phyloP scores from a whole-genome alignment of 495 filamentous ascomycete genomes.

The Talaromyces liani region DNA sequence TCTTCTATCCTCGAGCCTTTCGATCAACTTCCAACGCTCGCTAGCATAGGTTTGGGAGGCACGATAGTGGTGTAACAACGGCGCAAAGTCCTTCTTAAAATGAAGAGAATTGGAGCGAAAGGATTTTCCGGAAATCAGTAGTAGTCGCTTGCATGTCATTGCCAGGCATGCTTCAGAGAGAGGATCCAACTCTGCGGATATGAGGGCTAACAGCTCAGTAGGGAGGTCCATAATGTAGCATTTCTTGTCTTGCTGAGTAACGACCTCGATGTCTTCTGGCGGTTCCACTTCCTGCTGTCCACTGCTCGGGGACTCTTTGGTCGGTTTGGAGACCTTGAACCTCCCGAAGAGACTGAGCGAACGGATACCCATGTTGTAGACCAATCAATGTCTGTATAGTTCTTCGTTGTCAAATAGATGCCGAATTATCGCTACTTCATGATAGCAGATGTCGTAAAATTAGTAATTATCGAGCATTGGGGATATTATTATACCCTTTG shows the following conservation, averaged over 20 bases:
- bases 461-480: not conserved
- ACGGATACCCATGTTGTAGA: not conserved
- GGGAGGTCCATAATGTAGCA: constrained; percentile 37
- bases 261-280: not conserved
- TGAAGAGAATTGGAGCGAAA: constrained; percentile 29
- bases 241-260: not conserved
- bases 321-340: not conserved
- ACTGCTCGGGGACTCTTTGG: not conserved
- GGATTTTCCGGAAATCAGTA: constrained; percentile 28
- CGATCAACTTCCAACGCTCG: constrained; percentile 36
- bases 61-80: constrained; percentile 38
- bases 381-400: not conserved
- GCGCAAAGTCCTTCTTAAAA: constrained; percentile 39
- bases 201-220: constrained; percentile 36
- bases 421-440: not conserved
- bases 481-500: not conserved
- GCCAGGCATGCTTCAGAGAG: constrained; percentile 36
- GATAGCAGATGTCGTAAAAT: not conserved
- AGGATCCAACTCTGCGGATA: constrained; percentile 30
- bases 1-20: constrained; percentile 28
- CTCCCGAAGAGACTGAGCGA: constrained; percentile 2
- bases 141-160: constrained; percentile 37
- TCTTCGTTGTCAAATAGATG: not conserved
- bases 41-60: constrained; percentile 34
- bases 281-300: not conserved